phyloP scores from a whole-genome alignment of 176 grass and related monocot genomes.

The Aegilops bicornis region DNA sequence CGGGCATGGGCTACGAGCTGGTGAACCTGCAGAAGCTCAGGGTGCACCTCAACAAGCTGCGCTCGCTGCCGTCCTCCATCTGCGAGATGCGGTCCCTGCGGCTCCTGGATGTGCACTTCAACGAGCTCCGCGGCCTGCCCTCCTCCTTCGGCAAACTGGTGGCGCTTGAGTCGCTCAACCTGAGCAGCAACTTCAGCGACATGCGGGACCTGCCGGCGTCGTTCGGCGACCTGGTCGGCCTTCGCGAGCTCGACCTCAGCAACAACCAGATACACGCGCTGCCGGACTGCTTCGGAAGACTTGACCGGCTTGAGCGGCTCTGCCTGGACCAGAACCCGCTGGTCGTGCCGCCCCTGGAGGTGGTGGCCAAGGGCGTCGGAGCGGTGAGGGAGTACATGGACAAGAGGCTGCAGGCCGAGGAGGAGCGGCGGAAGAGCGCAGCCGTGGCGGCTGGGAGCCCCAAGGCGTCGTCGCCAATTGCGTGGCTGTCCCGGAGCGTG shows the following conservation, averaged over 20 bases:
- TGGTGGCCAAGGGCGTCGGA: constrained; percentile 40
- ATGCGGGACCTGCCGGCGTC: constrained; percentile 60
- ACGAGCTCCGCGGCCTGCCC: constrained; percentile 72
- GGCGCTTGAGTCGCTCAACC: constrained; percentile 75
- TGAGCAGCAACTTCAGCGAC: constrained; percentile 92
- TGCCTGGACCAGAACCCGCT: constrained; percentile 83
- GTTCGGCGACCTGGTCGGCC: constrained; percentile 59
- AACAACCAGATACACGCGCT: constrained; percentile 86
- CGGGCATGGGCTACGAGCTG: constrained; percentile 75
- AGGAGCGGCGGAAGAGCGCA: constrained; percentile 31
- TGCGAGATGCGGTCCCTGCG: constrained; percentile 74
- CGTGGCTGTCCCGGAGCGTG: constrained; percentile 63
- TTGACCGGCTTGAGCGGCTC: constrained; percentile 53
- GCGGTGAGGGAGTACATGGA: constrained; percentile 71
- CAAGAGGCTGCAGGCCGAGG: constrained; percentile 46
- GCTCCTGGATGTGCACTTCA: constrained; percentile 82
- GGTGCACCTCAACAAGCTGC: constrained; percentile 91
- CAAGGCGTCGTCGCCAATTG: constrained; percentile 32
- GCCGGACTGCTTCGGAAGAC: constrained; percentile 70
- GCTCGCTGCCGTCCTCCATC: constrained; percentile 75
- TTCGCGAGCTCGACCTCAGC: constrained; percentile 88
- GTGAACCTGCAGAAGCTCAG: constrained; percentile 52
- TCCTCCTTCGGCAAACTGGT: constrained; percentile 62
- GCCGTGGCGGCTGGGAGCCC: constrained; percentile 33
- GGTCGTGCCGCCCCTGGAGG: constrained; percentile 53